Evolutionary conservation across 768 basidiomycete species (phyloP).

Genomic region (Hypholoma sublateritium): DNA sequence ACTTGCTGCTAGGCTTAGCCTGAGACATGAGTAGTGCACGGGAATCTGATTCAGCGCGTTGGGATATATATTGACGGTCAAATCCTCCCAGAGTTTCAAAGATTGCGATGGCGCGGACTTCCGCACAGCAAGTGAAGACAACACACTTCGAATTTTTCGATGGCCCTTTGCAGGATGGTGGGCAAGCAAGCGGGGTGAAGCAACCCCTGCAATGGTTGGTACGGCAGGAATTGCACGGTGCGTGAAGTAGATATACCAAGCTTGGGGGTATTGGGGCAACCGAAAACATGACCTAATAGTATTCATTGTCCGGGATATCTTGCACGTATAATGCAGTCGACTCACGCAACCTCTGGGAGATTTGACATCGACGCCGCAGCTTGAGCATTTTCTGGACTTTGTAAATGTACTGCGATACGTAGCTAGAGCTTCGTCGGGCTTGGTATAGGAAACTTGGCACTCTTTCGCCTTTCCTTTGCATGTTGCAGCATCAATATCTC

Average conservation of each 20-base stretch:
- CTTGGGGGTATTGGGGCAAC: conserved; percentile 26
- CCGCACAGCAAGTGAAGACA: conserved; percentile 43
- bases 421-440: conserved; percentile 31
- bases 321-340: conserved; percentile 3
- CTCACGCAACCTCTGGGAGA: conserved; percentile 46
- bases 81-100: conserved; percentile 51
- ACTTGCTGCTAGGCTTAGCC: conserved; percentile 14
- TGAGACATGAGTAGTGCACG: conserved; percentile 34
- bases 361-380: conserved; percentile 32
- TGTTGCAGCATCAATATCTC: not conserved
- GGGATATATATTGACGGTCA: conserved; percentile 44
- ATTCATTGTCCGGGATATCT: not conserved
- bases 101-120: conserved; percentile 47
- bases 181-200: conserved; percentile 37
- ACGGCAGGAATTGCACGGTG: conserved; percentile 40
- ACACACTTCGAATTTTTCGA: conserved; percentile 30
- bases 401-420: conserved; percentile 36
- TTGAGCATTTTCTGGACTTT: conserved; percentile 32
- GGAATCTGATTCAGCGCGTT: conserved; percentile 37
- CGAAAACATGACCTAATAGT: conserved; percentile 27
- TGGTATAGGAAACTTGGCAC: not conserved
- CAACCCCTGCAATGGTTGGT: conserved; percentile 52
- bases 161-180: conserved; percentile 40
- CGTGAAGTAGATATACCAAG: conserved; percentile 39
- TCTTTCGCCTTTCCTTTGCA: not conserved